Conservation (phyloP, 75 land plant species). For the Isoetes taiwanensis region DNA sequence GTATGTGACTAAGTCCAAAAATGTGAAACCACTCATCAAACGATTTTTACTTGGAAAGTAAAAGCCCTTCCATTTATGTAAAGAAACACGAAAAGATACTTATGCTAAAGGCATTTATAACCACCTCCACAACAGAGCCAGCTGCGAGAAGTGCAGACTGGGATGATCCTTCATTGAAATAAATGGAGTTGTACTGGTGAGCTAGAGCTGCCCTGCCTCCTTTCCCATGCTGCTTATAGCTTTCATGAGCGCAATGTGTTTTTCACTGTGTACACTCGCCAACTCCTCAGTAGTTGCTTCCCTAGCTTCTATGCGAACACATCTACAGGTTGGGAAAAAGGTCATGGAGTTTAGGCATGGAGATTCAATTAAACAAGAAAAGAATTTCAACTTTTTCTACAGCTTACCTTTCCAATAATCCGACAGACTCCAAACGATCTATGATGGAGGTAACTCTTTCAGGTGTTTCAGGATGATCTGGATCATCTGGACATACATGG, state of each 20-base stretch:
- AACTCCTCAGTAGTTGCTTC: constrained; percentile 44
- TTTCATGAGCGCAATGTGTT: constrained; percentile 43
- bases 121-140: constrained; percentile 73
- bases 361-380: not conserved
- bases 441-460: constrained; percentile 42
- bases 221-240: constrained; percentile 36
- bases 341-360: not conserved
- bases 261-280: constrained; percentile 35
- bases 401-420: constrained; percentile 38
- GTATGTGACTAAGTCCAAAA: too few species aligned
- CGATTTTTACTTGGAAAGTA: too few species aligned
- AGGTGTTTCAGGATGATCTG: constrained; percentile 53
- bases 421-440: constrained; percentile 37
- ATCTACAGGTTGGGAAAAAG: constrained; percentile 22
- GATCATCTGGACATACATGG: constrained; percentile 31
- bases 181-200: constrained; percentile 54
- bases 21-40: too few species aligned
- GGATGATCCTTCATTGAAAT: constrained; percentile 68
- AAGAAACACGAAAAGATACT: too few species aligned
- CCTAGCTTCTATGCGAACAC: constrained; percentile 48
- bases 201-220: constrained; percentile 28
- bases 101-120: too few species aligned
- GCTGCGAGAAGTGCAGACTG: constrained; percentile 78
- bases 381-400: not conserved
- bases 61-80: too few species aligned